Conservation (phyloP, 1,284 basidiomycete genomes). For the Hemileia vastatrix region DNA sequence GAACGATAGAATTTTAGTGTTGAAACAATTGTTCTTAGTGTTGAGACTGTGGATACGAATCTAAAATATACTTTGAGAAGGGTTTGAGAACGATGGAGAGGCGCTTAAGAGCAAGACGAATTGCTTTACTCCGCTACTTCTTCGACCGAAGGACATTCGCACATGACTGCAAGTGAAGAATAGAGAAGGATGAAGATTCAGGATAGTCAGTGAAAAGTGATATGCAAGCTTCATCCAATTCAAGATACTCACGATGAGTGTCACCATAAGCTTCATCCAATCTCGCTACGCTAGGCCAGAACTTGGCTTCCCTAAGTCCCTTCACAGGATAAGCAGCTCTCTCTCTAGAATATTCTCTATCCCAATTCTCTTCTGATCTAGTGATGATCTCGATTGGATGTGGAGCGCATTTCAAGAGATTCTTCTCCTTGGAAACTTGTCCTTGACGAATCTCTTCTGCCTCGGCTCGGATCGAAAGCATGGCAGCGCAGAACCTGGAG, state of each 20-base stretch:
- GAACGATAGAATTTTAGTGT: no score
- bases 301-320: conserved; percentile 33
- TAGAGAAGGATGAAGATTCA: background rate
- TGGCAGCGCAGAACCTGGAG: conserved; percentile 33
- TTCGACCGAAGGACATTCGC: background rate
- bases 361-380: conserved; percentile 29
- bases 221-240: no score
- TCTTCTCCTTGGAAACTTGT: conserved; percentile 27
- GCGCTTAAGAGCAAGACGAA: no score
- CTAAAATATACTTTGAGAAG: no score
- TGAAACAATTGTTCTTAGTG: no score
- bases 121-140: background rate
- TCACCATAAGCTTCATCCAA: conserved; percentile 40
- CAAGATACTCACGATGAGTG: background rate
- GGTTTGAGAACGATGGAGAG: no score
- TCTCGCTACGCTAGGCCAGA: conserved; percentile 39
- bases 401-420: conserved; percentile 39
- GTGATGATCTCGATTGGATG: conserved; percentile 37
- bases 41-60: no score
- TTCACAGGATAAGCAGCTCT: conserved; percentile 37
- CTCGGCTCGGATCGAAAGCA: conserved; percentile 37
- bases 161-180: background rate
- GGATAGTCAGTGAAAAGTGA: no score
- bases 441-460: conserved; percentile 38
- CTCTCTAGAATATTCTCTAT: conserved; percentile 33